Base-by-base conservation (phyloP, 768 basidiomycete species). In the Lyophyllum shimeji region DNA sequence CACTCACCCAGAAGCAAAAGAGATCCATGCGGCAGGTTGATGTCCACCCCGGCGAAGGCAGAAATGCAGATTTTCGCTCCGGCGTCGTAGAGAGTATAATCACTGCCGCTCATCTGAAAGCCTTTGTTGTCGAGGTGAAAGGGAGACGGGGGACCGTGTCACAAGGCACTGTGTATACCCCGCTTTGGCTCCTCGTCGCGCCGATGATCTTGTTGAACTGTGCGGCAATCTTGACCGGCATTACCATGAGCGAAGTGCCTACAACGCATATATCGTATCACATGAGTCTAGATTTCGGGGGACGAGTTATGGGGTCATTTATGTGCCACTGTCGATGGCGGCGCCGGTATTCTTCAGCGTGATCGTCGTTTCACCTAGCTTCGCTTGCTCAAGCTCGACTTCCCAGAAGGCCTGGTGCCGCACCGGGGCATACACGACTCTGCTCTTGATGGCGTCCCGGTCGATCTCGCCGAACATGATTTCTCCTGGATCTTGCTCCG, bases 321-420 rank as follows among this genome's bases (percentile, higher is more conserved):
- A 40, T n/a, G 39, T 6, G 18, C 39, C 39, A 7, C n/a, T 40
- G n/a, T 40, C 39, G 17, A 40, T 40, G 18, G 39, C 39, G 9
- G 39, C 39, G n/a, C 39, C 39, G 17, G 39, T 40, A 15, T 40
- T 40, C 17, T n/a, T 4, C 2, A 40, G 15, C 17, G 11, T 9
- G 9, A n/a, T 2, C n/a, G 39, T 15, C 15, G n/a, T 40, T 5
- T 15, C 17, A 40, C n/a, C 39, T n/a, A 40, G 18, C 11, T 2
- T 40, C 5, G 9, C 39, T 40, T 18, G n/a, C 17, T 18, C 39
- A 3, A 40, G 39, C n/a, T 40, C n/a, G 39, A 98, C 93, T 73
- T 98, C 96, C 95, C 95, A 97, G 75, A 97, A 98, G 3, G 93
- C 97, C 81, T 92, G 94, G 64, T 93, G 85, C 63, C 95, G 87